Evolutionary conservation across 2,329 filamentous ascomycete genomes (phyloP), one percentile per base, ranked within the genome.

Genomic region (Trichophaea hybrida): DNA sequence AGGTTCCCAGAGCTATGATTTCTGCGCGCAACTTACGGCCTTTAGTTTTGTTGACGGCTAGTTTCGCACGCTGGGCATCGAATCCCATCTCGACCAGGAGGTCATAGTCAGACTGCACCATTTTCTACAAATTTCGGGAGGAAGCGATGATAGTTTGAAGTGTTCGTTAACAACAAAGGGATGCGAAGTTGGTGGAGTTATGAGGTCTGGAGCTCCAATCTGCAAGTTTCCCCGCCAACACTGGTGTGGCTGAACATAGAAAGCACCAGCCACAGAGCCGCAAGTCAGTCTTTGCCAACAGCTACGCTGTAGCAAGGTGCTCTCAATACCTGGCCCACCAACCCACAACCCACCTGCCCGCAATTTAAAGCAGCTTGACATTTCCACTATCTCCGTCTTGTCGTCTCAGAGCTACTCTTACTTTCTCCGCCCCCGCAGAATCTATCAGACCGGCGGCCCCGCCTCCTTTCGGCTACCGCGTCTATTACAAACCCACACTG

Each of bases 41-140:
- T 63, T 89, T 88, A 10, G 83, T 80, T 70, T 86, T 88, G 74
- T 91, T 88, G 65, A 95, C 77, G 38, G 93, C 93, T 50, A 97
- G 74, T 71, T 90, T 80, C 51, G 88, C 84, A 66, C 87, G 83
- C 69, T 88, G 81, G 69, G 82, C 81, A 65, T 94, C 88, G 70
- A 98, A 98, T 73, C 83, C 83, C 81, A 86, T 85, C 56, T 85
- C 82, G 65, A 84, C 70, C 67, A 86, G 74, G 38, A 78, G 73
- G 15, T 82, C 77, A 15, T 84, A 74, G 68, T 84, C 81, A 49
- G 80, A 77, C 64, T 78, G 74, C 64, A 78, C 77, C 74, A 80
- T 82, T 55, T 15, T 59, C n/a, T 35, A 43, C 33, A 35, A 43
- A 57, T 43, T 10, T 15, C n/a, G 38, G 50, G 55, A 50, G 55